Conservation (phyloP, 225 moss, liverwort and hornwort species). For the Physcomitrellopsis africana region DNA sequence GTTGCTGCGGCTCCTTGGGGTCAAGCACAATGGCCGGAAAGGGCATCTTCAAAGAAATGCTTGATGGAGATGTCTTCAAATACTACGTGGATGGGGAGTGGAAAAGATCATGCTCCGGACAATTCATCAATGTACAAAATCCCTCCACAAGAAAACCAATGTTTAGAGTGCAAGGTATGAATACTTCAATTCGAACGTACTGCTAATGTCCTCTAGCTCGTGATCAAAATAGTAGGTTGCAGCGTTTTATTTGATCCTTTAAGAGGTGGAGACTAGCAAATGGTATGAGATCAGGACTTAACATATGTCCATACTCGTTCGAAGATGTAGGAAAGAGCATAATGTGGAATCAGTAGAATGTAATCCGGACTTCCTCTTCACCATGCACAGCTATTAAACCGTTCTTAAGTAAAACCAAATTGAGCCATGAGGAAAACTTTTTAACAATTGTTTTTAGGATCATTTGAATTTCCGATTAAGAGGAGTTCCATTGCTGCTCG, state of each 20-base stretch:
- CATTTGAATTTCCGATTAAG: neutral
- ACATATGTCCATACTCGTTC: neutral
- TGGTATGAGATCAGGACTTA: neutral
- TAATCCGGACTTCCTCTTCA: neutral
- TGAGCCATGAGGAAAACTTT: no score
- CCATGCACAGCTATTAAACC: neutral
- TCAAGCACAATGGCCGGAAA: slow-evolving; percentile 79
- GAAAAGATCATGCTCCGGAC: slow-evolving; percentile 77
- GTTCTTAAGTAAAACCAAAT: no score
- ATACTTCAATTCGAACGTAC: neutral
- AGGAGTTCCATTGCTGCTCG: slow-evolving; percentile 8
- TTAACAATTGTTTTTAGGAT: no score
- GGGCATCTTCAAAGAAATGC: slow-evolving; percentile 88
- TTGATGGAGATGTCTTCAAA: slow-evolving; percentile 92
- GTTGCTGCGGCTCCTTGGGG: slow-evolving; percentile 55
- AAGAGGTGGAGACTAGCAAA: neutral
- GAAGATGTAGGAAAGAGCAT: neutral
- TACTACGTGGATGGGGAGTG: slow-evolving; percentile 94
- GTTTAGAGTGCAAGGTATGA: slow-evolving; percentile 89
- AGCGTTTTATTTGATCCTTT: neutral
- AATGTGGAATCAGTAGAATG: neutral
- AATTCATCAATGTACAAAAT: slow-evolving; percentile 61
- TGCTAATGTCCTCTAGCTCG: neutral
- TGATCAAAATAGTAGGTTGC: neutral
- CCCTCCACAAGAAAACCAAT: slow-evolving; percentile 86